These are phyloP conservation scores for Hypericum androsaemum DNA, from an alignment of 345 rosid species.

Conservation along the genomic window DNA sequence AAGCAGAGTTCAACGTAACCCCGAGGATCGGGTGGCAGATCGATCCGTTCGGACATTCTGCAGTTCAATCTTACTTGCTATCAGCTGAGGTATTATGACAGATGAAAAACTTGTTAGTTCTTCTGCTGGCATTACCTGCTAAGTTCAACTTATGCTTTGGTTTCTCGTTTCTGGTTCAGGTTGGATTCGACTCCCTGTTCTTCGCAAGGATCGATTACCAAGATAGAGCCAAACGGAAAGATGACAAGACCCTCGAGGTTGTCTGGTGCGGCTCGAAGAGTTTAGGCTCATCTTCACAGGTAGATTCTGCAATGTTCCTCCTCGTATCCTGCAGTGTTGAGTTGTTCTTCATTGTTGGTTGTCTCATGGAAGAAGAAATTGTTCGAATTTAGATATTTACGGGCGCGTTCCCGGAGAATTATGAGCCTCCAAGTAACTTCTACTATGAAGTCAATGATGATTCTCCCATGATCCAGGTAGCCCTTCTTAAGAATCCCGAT, in stretches of 20 bases:
- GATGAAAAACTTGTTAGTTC: too few species aligned
- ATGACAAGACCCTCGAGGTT: slow-evolving; percentile 39
- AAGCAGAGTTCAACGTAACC: slow-evolving; percentile 2
- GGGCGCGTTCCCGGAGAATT: slow-evolving; percentile 42
- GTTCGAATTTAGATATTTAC: slow-evolving; percentile 32
- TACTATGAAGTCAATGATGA: slow-evolving; percentile 37
- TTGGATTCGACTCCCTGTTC: slow-evolving; percentile 49
- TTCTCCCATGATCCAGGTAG: slow-evolving; percentile 42
- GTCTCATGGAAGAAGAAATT: slow-evolving; percentile 2
- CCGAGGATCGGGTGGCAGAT: slow-evolving; percentile 11
- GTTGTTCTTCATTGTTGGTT: background rate
- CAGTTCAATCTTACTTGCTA: slow-evolving; percentile 8
- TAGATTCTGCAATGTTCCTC: slow-evolving; percentile 1
- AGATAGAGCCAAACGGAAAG: slow-evolving; percentile 41
- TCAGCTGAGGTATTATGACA: too few species aligned
- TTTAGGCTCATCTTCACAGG: slow-evolving; percentile 47
- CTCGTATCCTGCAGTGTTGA: background rate
- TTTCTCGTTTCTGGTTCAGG: slow-evolving; percentile 19
- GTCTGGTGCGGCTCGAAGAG: slow-evolving; percentile 46
- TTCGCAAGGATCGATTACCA: slow-evolving; percentile 46
- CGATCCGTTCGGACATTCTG: slow-evolving; percentile 11
- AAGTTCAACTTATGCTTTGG: too few species aligned
- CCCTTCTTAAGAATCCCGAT: background rate
- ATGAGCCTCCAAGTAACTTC: slow-evolving; percentile 42
- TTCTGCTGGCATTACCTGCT: too few species aligned